Percentiles rank a stretch among this genome's conserved stretches.
These are phyloP conservation scores for Pyrus pyrifolia DNA, from an alignment of 306 rosid species.

Conservation along the genomic window DNA sequence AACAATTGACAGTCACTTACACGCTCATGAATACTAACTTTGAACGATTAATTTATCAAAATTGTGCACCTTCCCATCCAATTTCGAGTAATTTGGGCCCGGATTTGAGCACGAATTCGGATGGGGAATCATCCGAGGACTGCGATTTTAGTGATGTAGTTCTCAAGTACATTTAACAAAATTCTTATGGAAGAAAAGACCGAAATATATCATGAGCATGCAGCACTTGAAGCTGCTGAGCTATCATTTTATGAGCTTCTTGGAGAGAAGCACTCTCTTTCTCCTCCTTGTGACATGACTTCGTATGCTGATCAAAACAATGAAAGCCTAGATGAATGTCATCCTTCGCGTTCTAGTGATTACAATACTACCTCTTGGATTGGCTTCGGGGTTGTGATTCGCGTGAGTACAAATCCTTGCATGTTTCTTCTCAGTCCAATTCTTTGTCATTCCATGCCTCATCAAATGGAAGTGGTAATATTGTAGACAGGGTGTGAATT, in stretches of 20 bases:
- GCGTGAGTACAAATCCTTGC: neutral
- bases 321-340: conserved; percentile 7
- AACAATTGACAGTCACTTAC: neutral
- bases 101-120: neutral
- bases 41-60: conserved; percentile 1
- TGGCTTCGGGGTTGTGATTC: neutral
- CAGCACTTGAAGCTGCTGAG: conserved; percentile 28
- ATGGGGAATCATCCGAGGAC: conserved; percentile 20
- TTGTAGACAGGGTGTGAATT: conserved; percentile 23
- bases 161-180: conserved; percentile 29
- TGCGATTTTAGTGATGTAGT: conserved; percentile 33
- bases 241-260: conserved; percentile 24
- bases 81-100: neutral
- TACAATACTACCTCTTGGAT: neutral
- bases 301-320: conserved; percentile 12
- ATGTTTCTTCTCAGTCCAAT: conserved; percentile 9
- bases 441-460: conserved; percentile 18
- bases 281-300: neutral
- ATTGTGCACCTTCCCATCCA: conserved; percentile 15
- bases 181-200: conserved; percentile 36
- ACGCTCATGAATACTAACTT: neutral
- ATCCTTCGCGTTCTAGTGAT: neutral
- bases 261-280: conserved; percentile 3
- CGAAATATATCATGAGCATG: conserved; percentile 34
- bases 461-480: conserved; percentile 10